Evolutionary conservation across 306 rosid genomes (phyloP).

Genomic region (Comarum palustre): DNA sequence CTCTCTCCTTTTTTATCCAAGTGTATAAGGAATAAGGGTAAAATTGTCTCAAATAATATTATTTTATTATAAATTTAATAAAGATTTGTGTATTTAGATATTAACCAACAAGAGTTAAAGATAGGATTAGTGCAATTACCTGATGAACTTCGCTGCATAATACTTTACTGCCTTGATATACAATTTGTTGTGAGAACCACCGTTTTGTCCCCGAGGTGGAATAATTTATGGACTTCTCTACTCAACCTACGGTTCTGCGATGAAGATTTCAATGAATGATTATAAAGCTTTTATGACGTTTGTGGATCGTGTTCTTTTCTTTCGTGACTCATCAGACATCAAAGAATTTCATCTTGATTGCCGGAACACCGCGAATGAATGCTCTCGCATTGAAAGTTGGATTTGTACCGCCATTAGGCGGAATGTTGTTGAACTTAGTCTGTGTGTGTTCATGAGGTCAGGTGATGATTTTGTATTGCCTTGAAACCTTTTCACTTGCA

Average conservation of each 20-base stretch:
- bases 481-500: neutral
- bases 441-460: neutral
- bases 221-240: neutral
- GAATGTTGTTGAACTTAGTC: neutral
- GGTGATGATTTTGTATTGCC: neutral
- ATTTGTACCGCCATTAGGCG: neutral
- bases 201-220: neutral
- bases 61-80: too few relatives aligned
- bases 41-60: too few relatives aligned
- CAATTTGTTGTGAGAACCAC: neutral
- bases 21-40: too few relatives aligned
- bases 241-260: neutral
- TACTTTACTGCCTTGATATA: neutral
- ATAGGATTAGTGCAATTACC: neutral
- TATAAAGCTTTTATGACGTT: neutral
- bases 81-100: too few relatives aligned
- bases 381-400: neutral
- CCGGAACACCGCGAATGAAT: accelerated
- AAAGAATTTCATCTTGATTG: neutral
- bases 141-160: neutral
- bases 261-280: neutral
- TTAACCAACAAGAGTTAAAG: neutral
- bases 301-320: neutral
- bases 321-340: neutral
- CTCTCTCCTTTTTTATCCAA: too few relatives aligned